Percentiles rank a stretch among this genome's conserved stretches.
These are phyloP conservation scores for Rhizopogon vulgaris DNA, from an alignment of 768 basidiomycete species.

Conservation along the genomic window DNA sequence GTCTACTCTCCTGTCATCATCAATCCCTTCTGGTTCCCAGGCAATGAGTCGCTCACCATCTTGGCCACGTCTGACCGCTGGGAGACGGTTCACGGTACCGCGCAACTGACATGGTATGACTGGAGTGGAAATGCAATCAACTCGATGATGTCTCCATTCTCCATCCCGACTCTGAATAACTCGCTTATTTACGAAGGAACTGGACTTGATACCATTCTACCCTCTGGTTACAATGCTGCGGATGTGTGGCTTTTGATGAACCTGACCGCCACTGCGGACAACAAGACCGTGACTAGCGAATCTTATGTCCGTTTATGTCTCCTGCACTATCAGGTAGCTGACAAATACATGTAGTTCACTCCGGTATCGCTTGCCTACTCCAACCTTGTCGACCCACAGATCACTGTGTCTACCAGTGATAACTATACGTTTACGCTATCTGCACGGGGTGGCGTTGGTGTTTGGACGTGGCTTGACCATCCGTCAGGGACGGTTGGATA, in stretches of 20 bases:
- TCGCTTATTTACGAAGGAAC: conserved; percentile 34
- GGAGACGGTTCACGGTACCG: conserved; percentile 39
- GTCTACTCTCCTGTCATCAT: conserved; percentile 43
- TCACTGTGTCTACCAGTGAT: conserved; percentile 25
- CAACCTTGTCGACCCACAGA: conserved; percentile 44
- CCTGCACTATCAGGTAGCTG: neutral
- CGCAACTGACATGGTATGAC: conserved; percentile 53
- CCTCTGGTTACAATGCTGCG: conserved; percentile 29
- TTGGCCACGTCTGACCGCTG: conserved; percentile 47
- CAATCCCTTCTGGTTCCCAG: conserved; percentile 52
- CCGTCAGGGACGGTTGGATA: conserved; percentile 47
- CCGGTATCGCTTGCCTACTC: conserved; percentile 43
- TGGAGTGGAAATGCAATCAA: conserved; percentile 40
- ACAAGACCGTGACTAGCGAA: conserved; percentile 40
- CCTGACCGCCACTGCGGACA: conserved; percentile 37
- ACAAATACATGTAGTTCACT: conserved; percentile 35
- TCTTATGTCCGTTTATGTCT: conserved; percentile 36
- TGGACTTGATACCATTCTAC: conserved; percentile 42
- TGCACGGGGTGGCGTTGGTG: conserved; percentile 46
- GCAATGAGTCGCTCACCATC: conserved; percentile 41
- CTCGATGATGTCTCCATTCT: conserved; percentile 33
- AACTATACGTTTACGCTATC: conserved; percentile 46
- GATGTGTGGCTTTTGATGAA: conserved; percentile 51
- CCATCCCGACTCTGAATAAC: conserved; percentile 45
- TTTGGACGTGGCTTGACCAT: conserved; percentile 58